phyloP scores from a whole-genome alignment of 257 asterid genomes.

The Fraxinus pennsylvanica region DNA sequence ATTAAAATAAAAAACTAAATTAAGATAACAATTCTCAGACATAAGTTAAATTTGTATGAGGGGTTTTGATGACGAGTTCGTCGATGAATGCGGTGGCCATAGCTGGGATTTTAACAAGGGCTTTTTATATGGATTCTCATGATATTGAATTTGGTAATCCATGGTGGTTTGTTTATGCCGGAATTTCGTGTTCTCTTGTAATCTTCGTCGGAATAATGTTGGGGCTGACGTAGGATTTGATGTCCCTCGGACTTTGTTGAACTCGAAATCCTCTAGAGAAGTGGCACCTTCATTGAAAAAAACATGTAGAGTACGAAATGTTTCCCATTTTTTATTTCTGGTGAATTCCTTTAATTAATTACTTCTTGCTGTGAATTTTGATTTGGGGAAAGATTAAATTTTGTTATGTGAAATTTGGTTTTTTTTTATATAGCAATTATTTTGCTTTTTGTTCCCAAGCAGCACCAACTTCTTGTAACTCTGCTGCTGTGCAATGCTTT shows the following conservation, averaged over 20 bases:
- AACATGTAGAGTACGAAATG: slow-evolving; percentile 46
- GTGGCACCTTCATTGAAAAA: slow-evolving; percentile 73
- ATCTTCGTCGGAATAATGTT: slow-evolving; percentile 96
- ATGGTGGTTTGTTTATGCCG: slow-evolving; percentile 88
- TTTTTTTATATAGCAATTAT: slow-evolving; percentile 50
- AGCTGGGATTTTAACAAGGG: slow-evolving; percentile 43
- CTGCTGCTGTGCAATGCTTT: slow-evolving; percentile 89
- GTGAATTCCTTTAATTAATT: neutral
- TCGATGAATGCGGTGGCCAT: slow-evolving; percentile 43
- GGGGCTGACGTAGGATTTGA: slow-evolving; percentile 82
- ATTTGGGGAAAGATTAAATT: neutral
- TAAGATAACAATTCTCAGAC: neutral
- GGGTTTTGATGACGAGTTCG: slow-evolving; percentile 34
- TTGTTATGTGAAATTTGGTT: neutral
- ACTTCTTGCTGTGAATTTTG: slow-evolving; percentile 5
- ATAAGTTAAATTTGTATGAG: neutral
- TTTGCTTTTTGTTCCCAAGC: slow-evolving; percentile 86
- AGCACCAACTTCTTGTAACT: slow-evolving; percentile 98
- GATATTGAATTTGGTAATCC: slow-evolving; percentile 86
- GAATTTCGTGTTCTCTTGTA: slow-evolving; percentile 86
- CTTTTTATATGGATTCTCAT: slow-evolving; percentile 56
- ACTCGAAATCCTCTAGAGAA: slow-evolving; percentile 81
- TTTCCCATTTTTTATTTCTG: neutral
- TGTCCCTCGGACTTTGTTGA: slow-evolving; percentile 93
- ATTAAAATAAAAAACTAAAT: too few species aligned